Base-by-base conservation (phyloP, 1,284 basidiomycete species). In the Cutaneotrichosporon sp. region DNA sequence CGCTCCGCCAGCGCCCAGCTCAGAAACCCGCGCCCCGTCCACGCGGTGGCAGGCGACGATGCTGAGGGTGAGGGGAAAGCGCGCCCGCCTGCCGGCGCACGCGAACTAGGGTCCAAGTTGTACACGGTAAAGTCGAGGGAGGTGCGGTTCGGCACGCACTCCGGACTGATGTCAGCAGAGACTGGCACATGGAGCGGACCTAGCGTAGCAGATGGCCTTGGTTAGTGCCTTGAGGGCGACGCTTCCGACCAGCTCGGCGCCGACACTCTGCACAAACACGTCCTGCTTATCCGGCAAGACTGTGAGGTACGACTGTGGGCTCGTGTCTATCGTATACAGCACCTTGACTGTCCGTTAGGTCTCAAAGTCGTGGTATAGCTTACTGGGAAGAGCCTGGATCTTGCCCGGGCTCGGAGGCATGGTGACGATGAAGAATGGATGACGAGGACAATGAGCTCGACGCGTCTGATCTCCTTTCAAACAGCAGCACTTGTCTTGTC, bases 101-200 rank as follows among this genome's bases (percentile, higher is more conserved):
- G 40, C n/a, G 56, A 38, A 2, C 64, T 56, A 11, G 77, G 77
- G 51, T 79, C 76, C 40, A 78, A 71, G 61, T 73, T 74, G 73
- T 79, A 79, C 14, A 79, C 72, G n/a, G 75, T 74, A 61, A 75
- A 79, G 58, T 79, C 77, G 47, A 76, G 72, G 2, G 69, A 62
- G 9, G 64, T 58, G 5, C 66, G 40, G 58, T 72, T 72, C 14
- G 77, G 77, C 2, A 77, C 72, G 60, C 75, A 76, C 62, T 77
- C 77, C 26, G 77, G 77, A 58, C 76, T 79, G 58, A 5, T 10
- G 51, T 60, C 61, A 58, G 53, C 50, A 21, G 7, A 14, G 10
- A 30, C 3, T 2, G 18, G 32, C 5, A 10, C 6, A 9, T n/a
- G 14, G 0, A 11, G 65, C 73, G 65, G 40, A 77, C 77, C 76